phyloP scores from a whole-genome alignment of 352 stramenopile species.

The Globisporangium viniferum region DNA sequence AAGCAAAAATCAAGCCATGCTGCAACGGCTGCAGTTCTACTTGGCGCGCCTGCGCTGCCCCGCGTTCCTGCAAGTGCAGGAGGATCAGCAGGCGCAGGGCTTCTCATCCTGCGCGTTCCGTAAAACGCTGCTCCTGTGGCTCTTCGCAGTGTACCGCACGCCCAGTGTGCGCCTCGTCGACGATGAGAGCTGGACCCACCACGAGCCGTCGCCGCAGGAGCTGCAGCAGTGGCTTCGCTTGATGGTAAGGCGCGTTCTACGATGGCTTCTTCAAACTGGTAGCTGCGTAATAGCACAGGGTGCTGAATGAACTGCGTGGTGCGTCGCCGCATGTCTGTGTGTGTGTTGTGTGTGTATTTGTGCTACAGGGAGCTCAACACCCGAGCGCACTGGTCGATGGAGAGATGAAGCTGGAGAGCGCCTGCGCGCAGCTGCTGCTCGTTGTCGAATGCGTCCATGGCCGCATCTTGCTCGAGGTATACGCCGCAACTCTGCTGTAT shows the following conservation, averaged over 20 bases:
- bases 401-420: conserved; percentile 21
- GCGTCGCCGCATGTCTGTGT: neutral
- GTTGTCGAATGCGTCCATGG: conserved; percentile 42
- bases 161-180: conserved; percentile 23
- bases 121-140: conserved; percentile 39
- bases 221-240: conserved; percentile 33
- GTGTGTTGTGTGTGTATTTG: neutral
- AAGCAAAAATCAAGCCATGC: neutral
- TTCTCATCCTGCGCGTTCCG: conserved; percentile 20
- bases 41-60: conserved; percentile 32
- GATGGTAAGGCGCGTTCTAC: conserved; percentile 11
- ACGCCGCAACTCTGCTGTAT: neutral
- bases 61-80: conserved; percentile 22
- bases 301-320: neutral
- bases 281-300: no score
- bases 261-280: neutral
- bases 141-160: conserved; percentile 34
- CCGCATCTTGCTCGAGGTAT: conserved; percentile 43
- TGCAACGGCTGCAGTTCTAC: neutral
- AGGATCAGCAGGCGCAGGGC: conserved; percentile 14
- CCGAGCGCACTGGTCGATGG: conserved; percentile 25
- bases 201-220: conserved; percentile 28
- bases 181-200: conserved; percentile 29
- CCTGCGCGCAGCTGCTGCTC: conserved; percentile 20
- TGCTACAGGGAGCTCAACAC: conserved; percentile 24